Conservation (phyloP, 2,329 filamentous ascomycete species). For the Phoma herbarum region DNA sequence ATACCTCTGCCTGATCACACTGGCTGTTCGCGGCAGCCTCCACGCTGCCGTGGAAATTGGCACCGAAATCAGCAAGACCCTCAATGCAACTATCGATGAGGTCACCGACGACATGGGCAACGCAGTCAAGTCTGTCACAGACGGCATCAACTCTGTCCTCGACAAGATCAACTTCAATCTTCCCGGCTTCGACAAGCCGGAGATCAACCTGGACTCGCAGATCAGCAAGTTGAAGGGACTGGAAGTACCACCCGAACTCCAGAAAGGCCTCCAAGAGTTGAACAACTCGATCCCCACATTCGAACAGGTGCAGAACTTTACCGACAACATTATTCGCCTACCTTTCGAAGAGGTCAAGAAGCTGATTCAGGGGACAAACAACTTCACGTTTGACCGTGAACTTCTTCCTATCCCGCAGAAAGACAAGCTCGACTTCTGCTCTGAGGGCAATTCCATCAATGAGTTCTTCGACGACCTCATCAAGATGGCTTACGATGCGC, state of each 20-base stretch:
- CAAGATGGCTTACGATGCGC: slow-evolving; percentile 71
- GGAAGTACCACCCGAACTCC: slow-evolving; percentile 72
- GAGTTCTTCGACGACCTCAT: slow-evolving; percentile 82
- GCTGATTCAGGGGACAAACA: slow-evolving; percentile 73
- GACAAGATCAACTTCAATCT: slow-evolving; percentile 52
- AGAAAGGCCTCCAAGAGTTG: slow-evolving; percentile 73
- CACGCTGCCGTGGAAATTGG: slow-evolving; percentile 72
- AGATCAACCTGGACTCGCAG: slow-evolving; percentile 71
- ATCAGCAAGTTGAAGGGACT: slow-evolving; percentile 75
- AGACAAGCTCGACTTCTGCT: slow-evolving; percentile 85
- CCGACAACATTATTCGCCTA: slow-evolving; percentile 74
- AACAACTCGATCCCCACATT: slow-evolving; percentile 86
- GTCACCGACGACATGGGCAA: slow-evolving; percentile 62
- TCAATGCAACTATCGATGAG: slow-evolving; percentile 69
- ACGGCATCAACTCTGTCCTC: slow-evolving; percentile 52
- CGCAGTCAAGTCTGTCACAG: slow-evolving; percentile 43
- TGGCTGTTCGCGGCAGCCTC: slow-evolving; percentile 81
- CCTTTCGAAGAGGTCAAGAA: slow-evolving; percentile 85
- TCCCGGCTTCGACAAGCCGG: slow-evolving; percentile 57
- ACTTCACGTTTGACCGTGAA: slow-evolving; percentile 79
- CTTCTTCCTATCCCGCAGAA: slow-evolving; percentile 86
- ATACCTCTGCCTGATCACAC: slow-evolving; percentile 87
- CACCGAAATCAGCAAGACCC: slow-evolving; percentile 66
- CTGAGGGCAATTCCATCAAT: slow-evolving; percentile 80
- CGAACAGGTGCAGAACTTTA: slow-evolving; percentile 81